Conservation (phyloP, 495 filamentous ascomycete genomes). For the Penicillium coprophilum region DNA sequence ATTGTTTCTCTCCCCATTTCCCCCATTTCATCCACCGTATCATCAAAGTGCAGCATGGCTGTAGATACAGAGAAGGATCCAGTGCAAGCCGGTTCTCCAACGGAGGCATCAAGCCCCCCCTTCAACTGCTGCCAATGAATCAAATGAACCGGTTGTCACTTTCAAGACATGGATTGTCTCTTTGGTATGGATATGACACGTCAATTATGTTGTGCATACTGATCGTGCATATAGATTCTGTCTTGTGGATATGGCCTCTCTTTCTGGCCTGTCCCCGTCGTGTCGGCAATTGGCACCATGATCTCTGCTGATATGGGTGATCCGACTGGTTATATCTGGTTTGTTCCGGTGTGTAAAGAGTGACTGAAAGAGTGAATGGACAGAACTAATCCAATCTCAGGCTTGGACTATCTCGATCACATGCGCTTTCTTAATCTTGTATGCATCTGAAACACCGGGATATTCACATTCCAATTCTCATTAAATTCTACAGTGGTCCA, state of each 20-base stretch:
- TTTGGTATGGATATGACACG: conserved; percentile 13
- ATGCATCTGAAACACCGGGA: conserved; percentile 3
- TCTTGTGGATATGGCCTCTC: conserved; percentile 32
- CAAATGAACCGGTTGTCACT: conserved; percentile 21
- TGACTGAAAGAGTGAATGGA: not conserved
- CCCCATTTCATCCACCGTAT: not conserved
- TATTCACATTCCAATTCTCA: conserved; percentile 1
- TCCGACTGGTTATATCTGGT: conserved; percentile 25
- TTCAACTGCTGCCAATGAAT: conserved; percentile 3
- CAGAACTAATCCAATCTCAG: conserved; percentile 5
- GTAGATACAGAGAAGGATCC: conserved; percentile 13
- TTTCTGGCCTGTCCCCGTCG: conserved; percentile 26
- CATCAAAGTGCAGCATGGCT: conserved; percentile 8
- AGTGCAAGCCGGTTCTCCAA: conserved; percentile 8
- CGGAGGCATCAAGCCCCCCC: conserved; percentile 11
- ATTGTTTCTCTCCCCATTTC: not conserved
- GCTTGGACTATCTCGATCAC: conserved; percentile 32
- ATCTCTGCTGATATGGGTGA: conserved; percentile 27
- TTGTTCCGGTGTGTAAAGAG: conserved; percentile 19
- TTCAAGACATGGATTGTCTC: conserved; percentile 30
- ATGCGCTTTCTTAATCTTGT: conserved; percentile 29
- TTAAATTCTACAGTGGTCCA: conserved; percentile 18
- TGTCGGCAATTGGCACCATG: conserved; percentile 20
- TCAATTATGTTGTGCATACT: not conserved
- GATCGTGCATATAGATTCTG: conserved; percentile 20